Base-by-base conservation (phyloP, 1,139 yeast species). In the Zhuliangozyma blackwelliae region DNA sequence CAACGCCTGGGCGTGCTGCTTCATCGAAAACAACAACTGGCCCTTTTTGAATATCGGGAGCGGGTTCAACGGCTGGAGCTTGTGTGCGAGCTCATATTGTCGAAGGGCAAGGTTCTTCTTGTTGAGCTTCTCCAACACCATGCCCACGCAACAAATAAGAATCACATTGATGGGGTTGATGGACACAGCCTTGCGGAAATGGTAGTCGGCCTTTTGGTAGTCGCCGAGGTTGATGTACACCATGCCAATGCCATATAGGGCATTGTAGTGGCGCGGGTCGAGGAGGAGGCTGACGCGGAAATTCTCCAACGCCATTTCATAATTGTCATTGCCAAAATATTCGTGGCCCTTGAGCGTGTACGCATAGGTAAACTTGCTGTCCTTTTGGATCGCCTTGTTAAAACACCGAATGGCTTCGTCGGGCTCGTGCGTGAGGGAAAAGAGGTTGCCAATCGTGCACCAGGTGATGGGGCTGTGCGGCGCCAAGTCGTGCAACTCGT, bases 161-260 rank as follows among this genome's bases (percentile, higher is more conserved):
- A 94, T 90, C 6, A 88, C 86, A 57, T 94, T 94, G 31, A 83
- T 82, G 1, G 97, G 97, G 53, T 92, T 92, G 38, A 92, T 87
- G 29, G 83, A 77, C 13, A 87, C 78, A 0, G 98, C 98, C 51
- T 84, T 85, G 35, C 88, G 68, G 65, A 92, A 89, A 59, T 89
- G 95, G 44, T 80, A 76, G 50, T 89, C 92, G 0, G 98, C 96
- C 52, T 81, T 79, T 32, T 75, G 79, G 50, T 80, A 80, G 51
- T 88, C 90, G 3, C 97, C 97, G 37, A 89, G 64, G 50, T 89
- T 86, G 57, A 89, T 74, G 57, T 84, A 86, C 29, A 90, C 95
- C 95, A 89, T 89, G 7, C 98, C 98, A 41, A 94, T 76, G 19
- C 98, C 98, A 53, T 92, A 94, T 53, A 92, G 79, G 0, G 98